These are phyloP conservation scores for Verticillium alfalfae DNA, from an alignment of 2,329 filamentous ascomycete species.

Conservation along the genomic window DNA sequence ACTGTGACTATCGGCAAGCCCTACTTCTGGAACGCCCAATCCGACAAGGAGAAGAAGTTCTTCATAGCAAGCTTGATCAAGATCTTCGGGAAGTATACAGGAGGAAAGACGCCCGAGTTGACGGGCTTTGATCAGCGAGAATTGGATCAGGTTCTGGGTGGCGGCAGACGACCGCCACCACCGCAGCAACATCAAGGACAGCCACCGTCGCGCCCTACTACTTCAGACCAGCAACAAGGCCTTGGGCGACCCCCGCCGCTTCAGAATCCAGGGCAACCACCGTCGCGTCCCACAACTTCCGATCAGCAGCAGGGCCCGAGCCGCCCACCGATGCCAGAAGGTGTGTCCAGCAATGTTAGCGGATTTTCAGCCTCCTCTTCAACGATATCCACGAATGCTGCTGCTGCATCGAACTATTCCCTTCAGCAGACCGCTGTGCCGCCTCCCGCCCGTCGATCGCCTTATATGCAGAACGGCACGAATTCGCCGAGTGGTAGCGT, in stretches of 20 bases:
- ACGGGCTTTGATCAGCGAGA: slow-evolving; percentile 78
- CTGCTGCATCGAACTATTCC: slow-evolving; percentile 10
- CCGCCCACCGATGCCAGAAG: background rate
- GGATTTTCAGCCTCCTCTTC: slow-evolving; percentile 8
- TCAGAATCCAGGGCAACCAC: background rate
- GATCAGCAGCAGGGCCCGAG: slow-evolving; percentile 2
- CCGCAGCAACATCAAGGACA: slow-evolving; percentile 17
- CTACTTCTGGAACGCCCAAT: slow-evolving; percentile 95
- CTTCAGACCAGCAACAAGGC: slow-evolving; percentile 15
- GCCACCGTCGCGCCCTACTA: background rate
- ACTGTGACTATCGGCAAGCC: slow-evolving; percentile 84
- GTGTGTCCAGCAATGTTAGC: slow-evolving; percentile 12
- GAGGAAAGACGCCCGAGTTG: slow-evolving; percentile 73
- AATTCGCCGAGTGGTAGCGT: slow-evolving; percentile 47
- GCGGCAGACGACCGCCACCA: slow-evolving; percentile 34
- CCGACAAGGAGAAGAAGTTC: slow-evolving; percentile 95
- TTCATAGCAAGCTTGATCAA: slow-evolving; percentile 96
- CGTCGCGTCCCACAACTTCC: slow-evolving; percentile 5
- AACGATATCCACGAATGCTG: background rate
- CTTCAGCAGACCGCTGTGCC: slow-evolving; percentile 18
- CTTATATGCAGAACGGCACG: slow-evolving; percentile 20
- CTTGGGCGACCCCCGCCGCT: background rate
- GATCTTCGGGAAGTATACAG: slow-evolving; percentile 94
- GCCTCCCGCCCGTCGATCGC: slow-evolving; percentile 6
- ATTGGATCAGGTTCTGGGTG: slow-evolving; percentile 67